Evolutionary conservation across 495 filamentous ascomycete species (phyloP).

Genomic region (Penicillium cosmopolitanum): DNA sequence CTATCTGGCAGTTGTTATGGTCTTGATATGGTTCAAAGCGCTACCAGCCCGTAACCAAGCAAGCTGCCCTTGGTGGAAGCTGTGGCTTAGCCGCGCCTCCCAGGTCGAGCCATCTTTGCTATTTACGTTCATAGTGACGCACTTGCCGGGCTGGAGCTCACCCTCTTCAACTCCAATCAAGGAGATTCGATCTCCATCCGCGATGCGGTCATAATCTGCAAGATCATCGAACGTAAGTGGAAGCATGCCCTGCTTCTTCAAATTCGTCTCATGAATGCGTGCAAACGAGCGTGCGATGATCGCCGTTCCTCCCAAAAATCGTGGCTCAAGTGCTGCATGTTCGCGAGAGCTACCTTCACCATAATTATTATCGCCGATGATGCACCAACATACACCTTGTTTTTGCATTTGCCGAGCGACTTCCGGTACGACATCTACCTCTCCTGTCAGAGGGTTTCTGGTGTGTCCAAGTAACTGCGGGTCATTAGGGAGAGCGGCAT

Average conservation of each 20-base stretch:
- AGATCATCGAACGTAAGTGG: constrained; percentile 18
- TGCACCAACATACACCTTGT: constrained; percentile 18
- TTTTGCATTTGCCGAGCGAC: constrained; percentile 22
- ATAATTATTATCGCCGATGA: constrained; percentile 29
- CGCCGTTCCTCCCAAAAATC: constrained; percentile 24
- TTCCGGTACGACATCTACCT: constrained; percentile 10
- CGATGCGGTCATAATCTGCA: constrained; percentile 49
- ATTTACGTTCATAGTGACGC: constrained; percentile 22
- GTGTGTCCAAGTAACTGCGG: constrained; percentile 27
- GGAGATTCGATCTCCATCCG: constrained; percentile 23
- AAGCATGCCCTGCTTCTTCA: constrained; percentile 32
- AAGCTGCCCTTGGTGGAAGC: constrained; percentile 26
- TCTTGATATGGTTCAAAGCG: constrained; percentile 31
- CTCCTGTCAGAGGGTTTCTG: constrained; percentile 10
- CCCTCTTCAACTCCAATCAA: constrained; percentile 30
- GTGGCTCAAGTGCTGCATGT: constrained; percentile 28
- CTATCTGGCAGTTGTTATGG: constrained; percentile 37
- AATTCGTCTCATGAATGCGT: constrained; percentile 30
- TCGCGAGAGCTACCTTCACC: constrained; percentile 30
- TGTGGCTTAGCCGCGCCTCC: constrained; percentile 28
- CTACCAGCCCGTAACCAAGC: constrained; percentile 29
- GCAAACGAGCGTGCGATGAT: constrained; percentile 29
- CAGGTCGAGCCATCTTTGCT: constrained; percentile 20
- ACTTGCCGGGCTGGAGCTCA: constrained; percentile 19
- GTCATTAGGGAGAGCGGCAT: constrained; percentile 20